These are phyloP conservation scores for Petrea volubilis DNA, from an alignment of 257 asterid species.

Conservation along the genomic window DNA sequence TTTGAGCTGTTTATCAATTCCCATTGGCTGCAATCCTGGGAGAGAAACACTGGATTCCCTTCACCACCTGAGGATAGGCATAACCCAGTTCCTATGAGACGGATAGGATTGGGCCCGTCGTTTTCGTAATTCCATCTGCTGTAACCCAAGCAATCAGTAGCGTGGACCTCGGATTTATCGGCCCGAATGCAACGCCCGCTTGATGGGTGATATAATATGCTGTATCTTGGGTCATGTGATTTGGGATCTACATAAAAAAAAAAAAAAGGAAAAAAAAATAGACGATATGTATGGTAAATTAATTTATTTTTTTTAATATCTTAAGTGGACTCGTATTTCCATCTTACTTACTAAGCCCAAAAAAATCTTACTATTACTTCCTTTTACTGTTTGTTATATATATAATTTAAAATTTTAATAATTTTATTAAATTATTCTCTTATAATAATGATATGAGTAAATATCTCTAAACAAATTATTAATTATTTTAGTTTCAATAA, in stretches of 20 bases:
- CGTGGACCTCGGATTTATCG: slow-evolving; percentile 5
- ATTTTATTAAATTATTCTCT: no score
- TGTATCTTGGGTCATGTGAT: slow-evolving; percentile 5
- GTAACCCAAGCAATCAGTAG: slow-evolving; percentile 25
- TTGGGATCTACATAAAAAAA: slow-evolving; percentile 33
- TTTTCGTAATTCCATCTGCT: slow-evolving; percentile 34
- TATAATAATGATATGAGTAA: no score
- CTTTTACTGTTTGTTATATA: no score
- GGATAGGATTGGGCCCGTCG: slow-evolving; percentile 28
- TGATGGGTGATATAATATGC: slow-evolving; percentile 41
- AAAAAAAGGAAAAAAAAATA: no score
- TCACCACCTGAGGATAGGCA: slow-evolving; percentile 43
- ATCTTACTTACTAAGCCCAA: no score
- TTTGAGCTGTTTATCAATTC: slow-evolving; percentile 16
- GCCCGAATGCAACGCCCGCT: slow-evolving; percentile 34
- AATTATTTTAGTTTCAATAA: no score
- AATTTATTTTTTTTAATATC: no score
- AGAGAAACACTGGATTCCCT: slow-evolving; percentile 36
- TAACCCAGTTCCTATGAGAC: slow-evolving; percentile 16
- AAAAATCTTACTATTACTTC: no score
- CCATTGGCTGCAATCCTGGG: slow-evolving; percentile 41
- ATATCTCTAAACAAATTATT: no score
- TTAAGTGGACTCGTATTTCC: no score
- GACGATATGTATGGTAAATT: no score
- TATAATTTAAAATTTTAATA: no score